Evolutionary conservation across 202 grass and related monocot species (phyloP), one percentile per base, ranked within the genome.

Genomic region (Hordeum pubiflorum): DNA sequence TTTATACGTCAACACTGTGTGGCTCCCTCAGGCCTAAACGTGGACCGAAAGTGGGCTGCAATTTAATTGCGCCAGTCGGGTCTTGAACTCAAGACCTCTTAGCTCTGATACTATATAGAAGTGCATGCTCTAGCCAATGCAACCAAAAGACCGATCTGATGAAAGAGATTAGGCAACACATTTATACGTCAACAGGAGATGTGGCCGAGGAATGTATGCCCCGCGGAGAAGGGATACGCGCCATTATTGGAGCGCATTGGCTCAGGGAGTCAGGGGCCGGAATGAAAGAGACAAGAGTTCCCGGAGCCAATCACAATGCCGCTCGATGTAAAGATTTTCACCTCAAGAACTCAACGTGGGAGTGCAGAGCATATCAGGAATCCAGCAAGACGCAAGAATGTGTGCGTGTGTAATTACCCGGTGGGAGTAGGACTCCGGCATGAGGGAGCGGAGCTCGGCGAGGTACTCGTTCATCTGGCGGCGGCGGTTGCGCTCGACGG

Each of bases 381-480:
- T 44, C 7, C 23, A 31, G 68, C 20, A 2, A 2, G 11, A 6
- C 7, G 26, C 48, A 1, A 46, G 4, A 38, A 12, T 40, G 36
- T 12, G 36, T 8, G 4, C n/a, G 54, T 5, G 2, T 21, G 50
- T 56, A 12, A 66, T 55, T 87, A 91, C 94, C 80, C 91, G 90
- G 76, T 91, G 91, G 48, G 86, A 82, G 87, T 93, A 97, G n/a
- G 89, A 93, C 9, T 88, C 86, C 55, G 91, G 91, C 94, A 97
- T 91, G 84, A 97, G 91, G 6, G 82, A 86, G 7, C 94, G 91
- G 78, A 97, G 83, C 31, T 69, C 84, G 64, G 91, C 81, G 57
- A 97, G 87, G 83, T 97, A 92, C 69, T 97, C 93, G 79, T 93
- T 97, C 93, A 97, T 97, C 91, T 88, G 89, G 27, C 91, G 91